Evolutionary conservation across 1,284 basidiomycete genomes (phyloP), one percentile per base, ranked within the genome.

Genomic region (Pseudozyma flocculosa): DNA sequence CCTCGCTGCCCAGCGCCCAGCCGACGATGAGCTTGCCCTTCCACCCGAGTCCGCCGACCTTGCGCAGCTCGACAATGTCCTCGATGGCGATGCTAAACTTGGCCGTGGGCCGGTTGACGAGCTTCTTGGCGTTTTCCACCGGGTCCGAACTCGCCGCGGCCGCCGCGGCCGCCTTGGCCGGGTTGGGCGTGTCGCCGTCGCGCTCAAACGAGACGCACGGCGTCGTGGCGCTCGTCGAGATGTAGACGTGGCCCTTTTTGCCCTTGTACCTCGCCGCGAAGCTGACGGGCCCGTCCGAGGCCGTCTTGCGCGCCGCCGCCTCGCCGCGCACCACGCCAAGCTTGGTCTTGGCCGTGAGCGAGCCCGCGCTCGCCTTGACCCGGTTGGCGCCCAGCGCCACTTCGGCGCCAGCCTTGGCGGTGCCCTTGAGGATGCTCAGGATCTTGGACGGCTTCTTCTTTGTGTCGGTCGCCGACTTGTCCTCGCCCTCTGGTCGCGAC

Each of bases 11-110:
- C 43, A 72, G 36, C 0, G 70, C 70, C 70, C 71, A 74, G 5
- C 66, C 64, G 2, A 66, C 68, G 7, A 77, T 51, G 18, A 78
- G 52, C 50, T 78, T 78, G 5, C 63, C 67, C 63, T 78, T 78
- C 69, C 71, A 78, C 5, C 77, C 77, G 21, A 78, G 47, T 2
- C 77, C 77, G 15, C 77, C 77, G 7, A 77, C 50, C 53, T 78
- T 78, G 54, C 61, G 59, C 8, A 78, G 49, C 43, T 70, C 70
- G 23, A 51, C 52, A 38, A 78, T 76, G 23, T 78, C 75, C n/a
- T 74, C 64, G 30, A 78, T 59, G 5, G 66, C 63, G 23, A 78
- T 59, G 8, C 61, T 50, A 37, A 76, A 78, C 17, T 51, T 53
- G 1, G 73, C 59, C 0, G 41, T 41, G 8, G 41, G 44, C 17